These are phyloP conservation scores for Pseudoneurospora amorphoporcata DNA, from an alignment of 495 filamentous ascomycete genomes.

Conservation along the genomic window DNA sequence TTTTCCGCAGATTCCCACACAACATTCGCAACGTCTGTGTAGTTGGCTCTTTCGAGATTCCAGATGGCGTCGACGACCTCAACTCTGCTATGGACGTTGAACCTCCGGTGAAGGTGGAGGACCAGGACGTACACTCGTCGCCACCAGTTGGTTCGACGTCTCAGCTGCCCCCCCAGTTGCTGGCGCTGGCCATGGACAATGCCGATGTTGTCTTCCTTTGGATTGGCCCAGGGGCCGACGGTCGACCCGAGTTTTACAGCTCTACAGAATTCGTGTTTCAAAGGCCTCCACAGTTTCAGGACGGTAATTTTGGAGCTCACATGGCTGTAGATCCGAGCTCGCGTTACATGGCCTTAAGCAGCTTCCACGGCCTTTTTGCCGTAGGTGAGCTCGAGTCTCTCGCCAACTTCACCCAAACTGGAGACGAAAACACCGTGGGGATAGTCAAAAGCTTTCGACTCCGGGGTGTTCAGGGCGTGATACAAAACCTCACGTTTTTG, in stretches of 20 bases:
- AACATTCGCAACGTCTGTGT: slow-evolving; percentile 53
- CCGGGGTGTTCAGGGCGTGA: slow-evolving; percentile 56
- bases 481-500: slow-evolving; percentile 82
- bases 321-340: slow-evolving; percentile 70
- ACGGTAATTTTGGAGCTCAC: slow-evolving; percentile 52
- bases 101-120: slow-evolving; percentile 20
- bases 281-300: slow-evolving; percentile 39
- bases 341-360: slow-evolving; percentile 36
- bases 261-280: slow-evolving; percentile 30
- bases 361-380: slow-evolving; percentile 32
- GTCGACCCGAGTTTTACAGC: slow-evolving; percentile 47
- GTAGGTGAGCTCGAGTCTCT: slow-evolving; percentile 53
- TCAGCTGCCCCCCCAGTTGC: slow-evolving; percentile 59
- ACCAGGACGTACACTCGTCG: slow-evolving; percentile 10
- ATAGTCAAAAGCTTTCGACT: slow-evolving; percentile 42
- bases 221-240: slow-evolving; percentile 32
- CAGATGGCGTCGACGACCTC: slow-evolving; percentile 12
- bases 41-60: slow-evolving; percentile 34
- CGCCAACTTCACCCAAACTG: slow-evolving; percentile 31
- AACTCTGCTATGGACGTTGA: background rate
- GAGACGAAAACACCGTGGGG: slow-evolving; percentile 24
- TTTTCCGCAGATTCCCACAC: slow-evolving; percentile 6
- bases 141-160: slow-evolving; percentile 7
- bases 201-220: slow-evolving; percentile 66
- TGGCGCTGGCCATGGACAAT: slow-evolving; percentile 60